Evolutionary conservation across 225 moss, liverwort and hornwort genomes (phyloP), one percentile per base, ranked within the genome.

Genomic region (Polytrichum commune): DNA sequence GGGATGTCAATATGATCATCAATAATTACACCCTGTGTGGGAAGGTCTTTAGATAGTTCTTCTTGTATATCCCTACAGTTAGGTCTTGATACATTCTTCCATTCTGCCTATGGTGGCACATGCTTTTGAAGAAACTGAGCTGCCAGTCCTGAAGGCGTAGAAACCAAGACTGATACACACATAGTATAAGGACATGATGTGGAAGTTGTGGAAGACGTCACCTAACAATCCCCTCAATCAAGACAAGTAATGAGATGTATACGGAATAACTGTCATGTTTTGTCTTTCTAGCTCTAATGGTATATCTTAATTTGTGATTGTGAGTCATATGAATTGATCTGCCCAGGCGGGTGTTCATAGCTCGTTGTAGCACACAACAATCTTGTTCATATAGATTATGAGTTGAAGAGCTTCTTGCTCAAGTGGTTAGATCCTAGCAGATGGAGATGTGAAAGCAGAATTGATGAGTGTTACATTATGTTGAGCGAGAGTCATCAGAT

Each of bases 131-230:
- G 97, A 98, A 65, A 78, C 92, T 6, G 95, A 98, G 77, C 90
- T 98, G 74, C 91, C 87, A 65, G 29, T 80, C 29, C 84, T 98
- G 4, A 98, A 93, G 79, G 74, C 84, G 71, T 95, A 98, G 76
- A 98, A 98, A 66, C 97, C 97, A 63, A 95, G 97, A 23, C 85
- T 98, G 53, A 87, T 91, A 5, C 95, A 81, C 63, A 92, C 95
- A 25, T 95, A 98, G 72, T 98, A 98, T 76, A 98, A 93, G 78
- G 97, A 95, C 75, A 79, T 98, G 81, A 27, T 98, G 28, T 98
- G 97, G 97, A 98, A 98, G 76, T 67, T 79, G 46, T 98, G 97
- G 97, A 98, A 98, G 80, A 98, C 95, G 80, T 95, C 97, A 56
- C 91, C 97, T 8, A 95, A 98, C 53, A 98, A 98, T 76, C 97